These are phyloP conservation scores for Penicilliopsis zonata DNA, from an alignment of 495 filamentous ascomycete species.

Conservation along the genomic window DNA sequence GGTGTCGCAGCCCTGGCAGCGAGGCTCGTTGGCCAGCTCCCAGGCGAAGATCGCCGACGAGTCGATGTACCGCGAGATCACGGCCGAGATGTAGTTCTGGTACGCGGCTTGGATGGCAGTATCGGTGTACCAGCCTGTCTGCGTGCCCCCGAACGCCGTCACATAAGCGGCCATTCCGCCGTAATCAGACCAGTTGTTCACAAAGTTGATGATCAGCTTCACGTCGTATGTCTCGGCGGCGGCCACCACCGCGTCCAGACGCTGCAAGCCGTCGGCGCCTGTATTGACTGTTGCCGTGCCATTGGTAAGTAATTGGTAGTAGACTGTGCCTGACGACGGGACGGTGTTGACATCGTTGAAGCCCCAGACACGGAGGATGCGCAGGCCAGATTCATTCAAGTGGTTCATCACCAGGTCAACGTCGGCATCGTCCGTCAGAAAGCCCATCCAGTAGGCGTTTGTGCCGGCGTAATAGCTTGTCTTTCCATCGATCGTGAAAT, in stretches of 20 bases:
- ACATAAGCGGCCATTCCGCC: constrained; percentile 56
- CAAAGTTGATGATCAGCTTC: constrained; percentile 48
- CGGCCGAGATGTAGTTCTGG: constrained; percentile 47
- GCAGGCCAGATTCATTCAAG: constrained; percentile 41
- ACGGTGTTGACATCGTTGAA: constrained; percentile 51
- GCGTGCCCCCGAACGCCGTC: constrained; percentile 45
- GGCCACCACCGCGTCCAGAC: constrained; percentile 55
- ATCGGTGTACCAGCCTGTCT: constrained; percentile 46
- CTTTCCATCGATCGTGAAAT: constrained; percentile 51
- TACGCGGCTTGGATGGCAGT: constrained; percentile 44
- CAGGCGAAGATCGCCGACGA: constrained; percentile 54
- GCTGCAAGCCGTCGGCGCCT: constrained; percentile 50
- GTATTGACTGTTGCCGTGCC: constrained; percentile 52
- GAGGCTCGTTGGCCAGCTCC: constrained; percentile 62
- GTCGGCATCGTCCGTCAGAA: constrained; percentile 51
- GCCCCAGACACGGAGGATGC: constrained; percentile 61
- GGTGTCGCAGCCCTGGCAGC: constrained; percentile 49
- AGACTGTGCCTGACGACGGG: constrained; percentile 38
- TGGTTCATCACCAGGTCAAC: constrained; percentile 46
- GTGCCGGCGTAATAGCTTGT: constrained; percentile 55
- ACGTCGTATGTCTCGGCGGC: constrained; percentile 43
- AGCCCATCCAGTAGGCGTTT: constrained; percentile 66
- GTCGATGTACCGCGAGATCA: constrained; percentile 46
- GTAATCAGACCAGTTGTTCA: constrained; percentile 52
- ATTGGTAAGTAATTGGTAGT: constrained; percentile 45